Conservation (phyloP, 2,329 filamentous ascomycete species). For the Xylaria sp. region DNA sequence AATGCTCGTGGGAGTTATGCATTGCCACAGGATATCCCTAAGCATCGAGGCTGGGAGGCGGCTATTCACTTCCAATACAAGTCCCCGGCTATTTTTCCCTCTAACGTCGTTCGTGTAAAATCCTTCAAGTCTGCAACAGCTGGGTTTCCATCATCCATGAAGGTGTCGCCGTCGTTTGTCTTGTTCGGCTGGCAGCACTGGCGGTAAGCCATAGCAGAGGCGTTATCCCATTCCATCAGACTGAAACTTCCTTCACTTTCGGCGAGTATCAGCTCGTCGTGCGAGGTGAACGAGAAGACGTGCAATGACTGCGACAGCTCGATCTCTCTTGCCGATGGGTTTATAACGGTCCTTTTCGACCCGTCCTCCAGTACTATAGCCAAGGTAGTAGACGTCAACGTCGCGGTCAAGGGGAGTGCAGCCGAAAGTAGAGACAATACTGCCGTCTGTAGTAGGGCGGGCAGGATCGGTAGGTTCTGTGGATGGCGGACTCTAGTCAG, state of each 20-base stretch:
- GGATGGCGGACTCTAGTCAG: conserved; percentile 24
- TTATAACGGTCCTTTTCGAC: conserved; percentile 50
- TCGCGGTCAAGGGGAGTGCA: conserved; percentile 76
- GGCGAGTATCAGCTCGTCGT: conserved; percentile 71
- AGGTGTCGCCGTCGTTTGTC: conserved; percentile 45
- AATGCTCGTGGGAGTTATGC: conserved; percentile 7
- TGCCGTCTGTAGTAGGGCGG: conserved; percentile 79
- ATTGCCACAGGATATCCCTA: conserved; percentile 1
- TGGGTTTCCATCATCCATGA: conserved; percentile 49
- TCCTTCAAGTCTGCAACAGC: conserved; percentile 56
- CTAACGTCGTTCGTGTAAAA: conserved; percentile 65
- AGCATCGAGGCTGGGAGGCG: neutral
- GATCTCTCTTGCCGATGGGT: conserved; percentile 66
- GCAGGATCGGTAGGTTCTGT: conserved; percentile 78
- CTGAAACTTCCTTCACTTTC: conserved; percentile 84
- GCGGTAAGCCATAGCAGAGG: conserved; percentile 64
- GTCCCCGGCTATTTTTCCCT: conserved; percentile 44
- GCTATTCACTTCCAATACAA: conserved; percentile 59
- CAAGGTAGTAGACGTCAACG: conserved; percentile 67
- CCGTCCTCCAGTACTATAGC: conserved; percentile 54
- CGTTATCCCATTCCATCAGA: conserved; percentile 73
- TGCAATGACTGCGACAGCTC: conserved; percentile 72
- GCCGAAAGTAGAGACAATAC: conserved; percentile 80
- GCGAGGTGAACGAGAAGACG: conserved; percentile 79
- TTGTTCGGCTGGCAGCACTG: conserved; percentile 60